Evolutionary conservation across 345 rosid genomes (phyloP).

Genomic region (Anastatica hierochuntica): DNA sequence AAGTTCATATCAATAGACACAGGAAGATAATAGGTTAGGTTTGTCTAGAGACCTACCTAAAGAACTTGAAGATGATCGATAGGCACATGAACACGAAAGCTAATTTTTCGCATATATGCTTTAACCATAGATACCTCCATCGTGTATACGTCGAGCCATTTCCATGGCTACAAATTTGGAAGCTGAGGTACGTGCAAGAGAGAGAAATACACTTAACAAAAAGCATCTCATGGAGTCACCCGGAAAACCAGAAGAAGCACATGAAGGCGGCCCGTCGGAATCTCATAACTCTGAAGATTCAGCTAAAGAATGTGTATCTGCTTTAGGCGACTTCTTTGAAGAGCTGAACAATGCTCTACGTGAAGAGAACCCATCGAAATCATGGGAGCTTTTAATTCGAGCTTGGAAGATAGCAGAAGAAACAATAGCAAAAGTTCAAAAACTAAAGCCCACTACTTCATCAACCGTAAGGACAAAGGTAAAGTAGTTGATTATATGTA

Average conservation of each 20-base stretch:
- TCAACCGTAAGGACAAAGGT: too few relatives aligned
- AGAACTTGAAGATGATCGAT: not conserved
- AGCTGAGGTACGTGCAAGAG: slow-evolving; percentile 38
- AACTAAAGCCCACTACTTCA: not conserved
- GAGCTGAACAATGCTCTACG: slow-evolving; percentile 34
- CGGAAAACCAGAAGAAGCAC: slow-evolving; percentile 10
- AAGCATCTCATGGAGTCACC: not conserved
- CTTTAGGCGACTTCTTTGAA: slow-evolving; percentile 34
- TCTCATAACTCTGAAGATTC: slow-evolving; percentile 10
- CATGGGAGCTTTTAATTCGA: slow-evolving; percentile 30
- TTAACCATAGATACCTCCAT: slow-evolving; percentile 56
- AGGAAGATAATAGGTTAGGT: too few relatives aligned
- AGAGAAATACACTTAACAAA: slow-evolving; percentile 11
- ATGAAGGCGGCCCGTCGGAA: slow-evolving; percentile 9
- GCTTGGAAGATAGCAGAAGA: slow-evolving; percentile 45
- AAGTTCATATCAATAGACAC: too few relatives aligned
- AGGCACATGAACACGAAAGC: slow-evolving; percentile 2
- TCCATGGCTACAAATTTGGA: slow-evolving; percentile 68
- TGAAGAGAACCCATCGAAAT: slow-evolving; percentile 28
- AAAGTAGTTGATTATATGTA: too few relatives aligned
- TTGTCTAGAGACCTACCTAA: too few relatives aligned
- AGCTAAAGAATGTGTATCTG: slow-evolving; percentile 20
- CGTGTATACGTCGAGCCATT: slow-evolving; percentile 54
- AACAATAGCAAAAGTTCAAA: slow-evolving; percentile 6
- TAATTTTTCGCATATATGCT: slow-evolving; percentile 1